phyloP scores from a whole-genome alignment of 352 stramenopile genomes.

The Pythium chondricola region DNA sequence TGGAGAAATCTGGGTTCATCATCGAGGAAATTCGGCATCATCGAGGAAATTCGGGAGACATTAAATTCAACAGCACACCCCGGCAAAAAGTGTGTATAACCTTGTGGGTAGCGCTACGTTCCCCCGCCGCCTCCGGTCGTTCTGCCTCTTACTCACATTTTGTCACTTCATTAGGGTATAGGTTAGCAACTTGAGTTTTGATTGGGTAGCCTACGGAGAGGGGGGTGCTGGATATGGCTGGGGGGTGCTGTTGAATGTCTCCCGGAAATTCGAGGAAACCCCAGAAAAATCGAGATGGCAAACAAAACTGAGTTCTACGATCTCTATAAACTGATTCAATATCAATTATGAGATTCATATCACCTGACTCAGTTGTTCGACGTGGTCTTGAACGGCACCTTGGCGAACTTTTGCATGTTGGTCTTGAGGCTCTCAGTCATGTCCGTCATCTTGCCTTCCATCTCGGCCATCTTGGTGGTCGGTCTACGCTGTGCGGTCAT shows the following conservation, averaged over 20 bases:
- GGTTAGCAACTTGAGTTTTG: too few relatives aligned
- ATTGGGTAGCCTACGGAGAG: too few relatives aligned
- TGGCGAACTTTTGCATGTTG: conserved; percentile 83
- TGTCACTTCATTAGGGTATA: too few relatives aligned
- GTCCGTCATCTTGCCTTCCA: conserved; percentile 84
- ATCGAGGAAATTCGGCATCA: too few relatives aligned
- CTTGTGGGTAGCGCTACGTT: not conserved
- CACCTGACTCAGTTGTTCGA: conserved; percentile 3
- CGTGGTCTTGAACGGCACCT: conserved; percentile 47
- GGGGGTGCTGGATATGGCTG: too few relatives aligned
- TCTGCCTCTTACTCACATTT: too few relatives aligned
- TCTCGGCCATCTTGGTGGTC: conserved; percentile 65
- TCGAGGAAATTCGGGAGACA: too few relatives aligned
- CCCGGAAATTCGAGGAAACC: not conserved
- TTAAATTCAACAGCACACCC: too few relatives aligned
- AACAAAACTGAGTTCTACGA: not conserved
- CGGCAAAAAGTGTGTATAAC: too few relatives aligned
- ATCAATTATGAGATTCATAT: not conserved
- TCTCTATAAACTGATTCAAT: not conserved
- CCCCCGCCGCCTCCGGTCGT: not conserved
- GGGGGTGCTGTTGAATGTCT: too few relatives aligned
- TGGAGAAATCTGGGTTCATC: too few relatives aligned
- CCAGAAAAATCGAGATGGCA: not conserved
- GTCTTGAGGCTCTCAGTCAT: conserved; percentile 83
- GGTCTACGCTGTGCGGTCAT: conserved; percentile 44